These are phyloP conservation scores for Sporothrix humicola DNA, from an alignment of 2,329 filamentous ascomycete genomes.

Conservation along the genomic window DNA sequence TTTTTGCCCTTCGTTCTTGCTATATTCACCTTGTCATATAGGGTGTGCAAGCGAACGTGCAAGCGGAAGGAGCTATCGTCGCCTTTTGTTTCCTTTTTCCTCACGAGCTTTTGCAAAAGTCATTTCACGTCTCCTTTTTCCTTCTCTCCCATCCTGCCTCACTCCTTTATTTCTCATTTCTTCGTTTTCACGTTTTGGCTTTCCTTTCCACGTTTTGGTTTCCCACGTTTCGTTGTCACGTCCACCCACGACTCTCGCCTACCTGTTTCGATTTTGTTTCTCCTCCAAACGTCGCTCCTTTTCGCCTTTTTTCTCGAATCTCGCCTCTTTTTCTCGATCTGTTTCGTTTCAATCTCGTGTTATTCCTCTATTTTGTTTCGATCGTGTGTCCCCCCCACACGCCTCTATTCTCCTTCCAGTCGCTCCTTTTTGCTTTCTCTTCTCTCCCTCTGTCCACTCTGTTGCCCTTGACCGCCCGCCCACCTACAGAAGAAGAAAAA, in stretches of 20 bases:
- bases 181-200: background rate
- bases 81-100: conserved; percentile 13
- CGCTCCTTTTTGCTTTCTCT: background rate
- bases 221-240: background rate
- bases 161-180: background rate
- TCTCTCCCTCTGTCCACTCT: background rate
- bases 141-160: background rate
- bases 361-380: background rate
- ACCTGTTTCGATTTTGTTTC: conserved; percentile 13
- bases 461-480: background rate
- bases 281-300: background rate
- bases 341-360: conserved; percentile 22
- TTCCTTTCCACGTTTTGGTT: background rate
- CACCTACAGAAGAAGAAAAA: background rate
- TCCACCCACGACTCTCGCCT: background rate
- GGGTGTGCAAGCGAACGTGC: conserved; percentile 11
- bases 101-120: background rate
- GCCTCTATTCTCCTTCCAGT: background rate
- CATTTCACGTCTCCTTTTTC: conserved; percentile 21
- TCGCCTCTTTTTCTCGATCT: background rate
- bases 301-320: background rate
- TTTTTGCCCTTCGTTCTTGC: conserved; percentile 2
- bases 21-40: conserved; percentile 21
- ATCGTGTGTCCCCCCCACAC: background rate
- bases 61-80: conserved; percentile 25